Percentiles rank a stretch among this genome's conserved stretches.
Evolutionary conservation across 2,329 filamentous ascomycete species (phyloP).

Genomic region (Zasmidium citrigriseum): DNA sequence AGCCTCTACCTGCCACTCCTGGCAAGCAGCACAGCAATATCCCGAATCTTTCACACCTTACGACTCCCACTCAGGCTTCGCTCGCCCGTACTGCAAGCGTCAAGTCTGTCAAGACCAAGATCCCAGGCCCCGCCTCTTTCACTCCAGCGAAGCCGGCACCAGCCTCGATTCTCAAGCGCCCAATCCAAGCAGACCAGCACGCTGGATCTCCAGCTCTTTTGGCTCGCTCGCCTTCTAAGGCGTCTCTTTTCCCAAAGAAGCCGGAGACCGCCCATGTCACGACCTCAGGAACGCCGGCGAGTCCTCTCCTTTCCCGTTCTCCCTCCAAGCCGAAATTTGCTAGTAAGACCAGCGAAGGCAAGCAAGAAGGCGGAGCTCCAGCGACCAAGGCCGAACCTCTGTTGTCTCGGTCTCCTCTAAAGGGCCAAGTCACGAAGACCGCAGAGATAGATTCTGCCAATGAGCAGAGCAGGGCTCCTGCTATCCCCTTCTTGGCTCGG

Average conservation of each 20-base stretch:
- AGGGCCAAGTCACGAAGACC: conserved; percentile 25
- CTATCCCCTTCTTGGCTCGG: conserved; percentile 33
- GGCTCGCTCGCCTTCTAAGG: conserved; percentile 32
- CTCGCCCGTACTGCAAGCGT: conserved; percentile 61
- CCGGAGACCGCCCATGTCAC: not conserved
- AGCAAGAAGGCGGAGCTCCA: not conserved
- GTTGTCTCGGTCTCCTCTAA: conserved; percentile 31
- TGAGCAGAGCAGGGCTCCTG: conserved; percentile 13
- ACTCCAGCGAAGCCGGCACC: conserved; percentile 25
- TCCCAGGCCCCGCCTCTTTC: conserved; percentile 29
- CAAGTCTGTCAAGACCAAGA: conserved; percentile 43
- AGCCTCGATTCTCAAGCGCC: conserved; percentile 9
- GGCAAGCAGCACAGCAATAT: conserved; percentile 53
- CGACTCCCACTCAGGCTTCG: conserved; percentile 79
- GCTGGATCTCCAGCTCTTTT: conserved; percentile 26
- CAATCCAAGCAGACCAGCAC: conserved; percentile 8
- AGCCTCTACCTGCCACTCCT: conserved; percentile 42
- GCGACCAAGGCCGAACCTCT: conserved; percentile 26
- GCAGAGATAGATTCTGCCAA: conserved; percentile 17
- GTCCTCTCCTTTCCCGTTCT: conserved; percentile 30
- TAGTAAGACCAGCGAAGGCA: conserved; percentile 10
- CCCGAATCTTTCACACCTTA: conserved; percentile 55
- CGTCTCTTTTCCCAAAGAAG: conserved; percentile 20
- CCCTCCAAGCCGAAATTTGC: conserved; percentile 20
- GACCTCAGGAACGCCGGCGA: conserved; percentile 13